Evolutionary conservation across 257 asterid species (phyloP), one percentile per base, ranked within the genome.

Genomic region (Rehmannia glutinosa): DNA sequence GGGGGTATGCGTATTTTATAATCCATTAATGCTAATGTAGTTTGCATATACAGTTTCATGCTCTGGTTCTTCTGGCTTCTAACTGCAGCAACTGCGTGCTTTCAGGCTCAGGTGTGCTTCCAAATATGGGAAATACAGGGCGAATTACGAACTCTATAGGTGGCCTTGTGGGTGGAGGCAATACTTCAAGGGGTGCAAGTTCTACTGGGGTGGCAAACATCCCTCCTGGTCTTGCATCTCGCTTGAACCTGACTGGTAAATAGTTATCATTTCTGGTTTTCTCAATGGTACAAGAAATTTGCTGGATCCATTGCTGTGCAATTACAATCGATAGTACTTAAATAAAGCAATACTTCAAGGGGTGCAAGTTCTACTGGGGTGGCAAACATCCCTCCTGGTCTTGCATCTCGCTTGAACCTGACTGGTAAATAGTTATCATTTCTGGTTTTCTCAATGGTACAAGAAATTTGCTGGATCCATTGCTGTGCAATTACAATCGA

Each of bases 351-450:
- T 68, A 72, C 83, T 57, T 78, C 85, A 15, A 86, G 95, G 75
- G 84, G 86, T 70, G 68, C 85, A 43, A 77, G 79, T 79, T 80
- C 95, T 67, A 84, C 77, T 8, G 92, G 83, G 43, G 87, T 87
- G 64, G 81, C 87, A 64, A 81, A 79, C 77, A 75, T 86, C 72
- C 80, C n/a, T n/a, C n/a, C 88, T 72, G 92, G 91, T 54, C 89
- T 86, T 58, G 81, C 90, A 41, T 86, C 96, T 49, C 95, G 97
- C 73, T 74, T 90, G 71, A 90, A 84, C 78, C 66, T 90, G 80
- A 72, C 83, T 5, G 86, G 96, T 82, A 77, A 68, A 42, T 63
- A 13, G 42, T 68, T 68, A 32, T n/a, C 9, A 28, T 56, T 46
- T 43, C 19, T 58, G 23, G 63, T 52, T 68, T 60, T 55, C 42